Evolutionary conservation across 106 monocot species (phyloP), one percentile per base, ranked within the genome.

Genomic region (Vanilla planifolia): DNA sequence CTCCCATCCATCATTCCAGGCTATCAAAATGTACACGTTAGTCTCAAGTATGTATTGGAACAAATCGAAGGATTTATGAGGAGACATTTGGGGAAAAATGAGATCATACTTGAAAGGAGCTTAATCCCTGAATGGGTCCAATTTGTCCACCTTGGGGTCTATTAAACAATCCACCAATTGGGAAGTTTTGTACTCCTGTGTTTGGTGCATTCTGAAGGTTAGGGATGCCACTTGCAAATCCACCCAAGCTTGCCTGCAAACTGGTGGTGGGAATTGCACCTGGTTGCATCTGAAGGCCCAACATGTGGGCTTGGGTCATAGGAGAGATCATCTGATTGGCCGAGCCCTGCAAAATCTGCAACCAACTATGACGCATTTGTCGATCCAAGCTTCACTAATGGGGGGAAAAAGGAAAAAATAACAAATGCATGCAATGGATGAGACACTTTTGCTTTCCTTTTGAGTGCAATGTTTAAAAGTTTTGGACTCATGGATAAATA

Each of bases 331-430:
- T 77, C 65, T 77, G 82, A 73, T 81, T 89, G 45, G 59, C 62
- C 40, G 85, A 80, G 59, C 80, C 89, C 74, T 89, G 89, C 68
- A 89, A 65, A 50, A 66, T 64, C 83, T 89, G 67, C 6, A 66
- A 53, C n/a, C n/a, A n/a, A n/a, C n/a, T n/a, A n/a, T n/a, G n/a
- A n/a, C n/a, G n/a, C n/a, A n/a, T n/a, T n/a, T n/a, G n/a, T n/a
- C n/a, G n/a, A n/a, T n/a, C n/a, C n/a, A n/a, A n/a, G n/a, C n/a
- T n/a, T n/a, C n/a, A n/a, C n/a, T n/a, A n/a, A n/a, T n/a, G n/a
- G n/a, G n/a, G n/a, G n/a, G n/a, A n/a, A n/a, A n/a, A n/a, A n/a
- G n/a, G n/a, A n/a, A n/a, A n/a, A n/a, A n/a, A n/a, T n/a, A n/a
- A n/a, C n/a, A n/a, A n/a, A n/a, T n/a, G n/a, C n/a, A n/a, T n/a